Percentiles rank a stretch among this genome's conserved stretches.
Conservation (phyloP, 345 rosid genomes). For the Dipteronia sinensis region DNA sequence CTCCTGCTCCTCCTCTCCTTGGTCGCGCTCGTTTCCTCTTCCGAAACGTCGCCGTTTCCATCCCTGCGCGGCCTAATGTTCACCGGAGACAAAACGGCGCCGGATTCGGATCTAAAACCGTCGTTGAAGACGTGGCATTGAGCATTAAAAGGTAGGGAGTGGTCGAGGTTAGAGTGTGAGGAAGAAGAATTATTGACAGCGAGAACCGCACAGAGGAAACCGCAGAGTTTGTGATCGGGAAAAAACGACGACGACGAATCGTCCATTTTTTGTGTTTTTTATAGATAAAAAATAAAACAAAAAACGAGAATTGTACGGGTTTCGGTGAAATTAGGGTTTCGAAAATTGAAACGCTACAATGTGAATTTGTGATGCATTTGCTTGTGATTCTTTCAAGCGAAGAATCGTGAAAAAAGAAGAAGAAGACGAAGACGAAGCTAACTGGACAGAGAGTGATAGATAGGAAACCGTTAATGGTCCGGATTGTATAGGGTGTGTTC, state of each 20-base stretch:
- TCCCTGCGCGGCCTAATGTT: background rate
- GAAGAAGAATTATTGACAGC: conserved; percentile 13
- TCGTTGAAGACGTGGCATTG: conserved; percentile 52
- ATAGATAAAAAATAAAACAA: no score
- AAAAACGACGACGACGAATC: background rate
- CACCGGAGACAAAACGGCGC: conserved; percentile 40
- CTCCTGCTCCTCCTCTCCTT: conserved; percentile 28
- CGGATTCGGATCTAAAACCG: conserved; percentile 54
- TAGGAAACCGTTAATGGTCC: no score
- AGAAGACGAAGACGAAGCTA: no score
- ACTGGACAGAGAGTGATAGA: no score
- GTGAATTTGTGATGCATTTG: no score
- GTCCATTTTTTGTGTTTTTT: background rate
- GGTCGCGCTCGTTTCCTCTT: background rate
- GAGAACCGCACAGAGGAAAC: conserved; percentile 68
- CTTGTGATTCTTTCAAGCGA: no score
- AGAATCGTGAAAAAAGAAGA: no score
- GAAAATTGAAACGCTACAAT: background rate
- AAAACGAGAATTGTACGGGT: background rate
- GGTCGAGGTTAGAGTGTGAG: conserved; percentile 19
- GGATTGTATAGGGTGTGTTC: no score
- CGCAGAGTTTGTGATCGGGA: conserved; percentile 66
- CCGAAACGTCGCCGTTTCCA: conserved; percentile 1
- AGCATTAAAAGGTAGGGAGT: conserved; percentile 30
- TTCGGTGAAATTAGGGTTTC: background rate